Evolutionary conservation across 257 asterid genomes (phyloP), one percentile per base, ranked within the genome.

Genomic region (Nicotiana benthamiana): DNA sequence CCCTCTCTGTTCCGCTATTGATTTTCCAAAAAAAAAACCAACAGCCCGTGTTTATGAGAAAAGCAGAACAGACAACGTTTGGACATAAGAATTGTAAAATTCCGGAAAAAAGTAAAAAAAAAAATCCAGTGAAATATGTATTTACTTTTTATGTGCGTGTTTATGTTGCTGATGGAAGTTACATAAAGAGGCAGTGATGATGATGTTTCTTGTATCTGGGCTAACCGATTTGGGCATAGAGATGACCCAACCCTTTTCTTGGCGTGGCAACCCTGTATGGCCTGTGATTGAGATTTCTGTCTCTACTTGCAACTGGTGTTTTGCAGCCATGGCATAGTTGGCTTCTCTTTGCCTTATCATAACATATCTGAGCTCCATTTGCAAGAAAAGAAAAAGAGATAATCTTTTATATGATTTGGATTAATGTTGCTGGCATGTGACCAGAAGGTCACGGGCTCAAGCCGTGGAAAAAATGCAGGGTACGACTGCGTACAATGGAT

Each of bases 1-100:
- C 89, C 84, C 87, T 86, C 80, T 89, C 86, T 83, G 87, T 68
- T 28, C 28, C n/a, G 81, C 88, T 83, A 11, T 34, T 80, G 84
- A 70, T 76, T 87, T 67, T 59, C 27, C 3, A 40, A 3, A 40
- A 40, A 40, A 40, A 40, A 40, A 74, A 46, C 16, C 46, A 62
- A 82, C 56, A 82, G 48, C 76, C 57, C 84, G 62, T 81, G 53
- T 13, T 3, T 51, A 13, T 3, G 54, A 48, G 5, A 48, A 12
- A 9, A 48, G 2, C 46, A 36, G 10, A 36, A 2, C 46, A 36
- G 10, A 36, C 10, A 36, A 10, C 46, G 46, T 36, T 36, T 40
- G 48, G 48, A 40, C 48, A 40, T 40, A 40, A 40, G 12, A 40
- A 40, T 40, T 40, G 48, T 40, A 2, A 16, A 66, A 68, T 56